Evolutionary conservation across 2,329 filamentous ascomycete genomes (phyloP), one percentile per base, ranked within the genome.

Genomic region (Neobulgaria alba): DNA sequence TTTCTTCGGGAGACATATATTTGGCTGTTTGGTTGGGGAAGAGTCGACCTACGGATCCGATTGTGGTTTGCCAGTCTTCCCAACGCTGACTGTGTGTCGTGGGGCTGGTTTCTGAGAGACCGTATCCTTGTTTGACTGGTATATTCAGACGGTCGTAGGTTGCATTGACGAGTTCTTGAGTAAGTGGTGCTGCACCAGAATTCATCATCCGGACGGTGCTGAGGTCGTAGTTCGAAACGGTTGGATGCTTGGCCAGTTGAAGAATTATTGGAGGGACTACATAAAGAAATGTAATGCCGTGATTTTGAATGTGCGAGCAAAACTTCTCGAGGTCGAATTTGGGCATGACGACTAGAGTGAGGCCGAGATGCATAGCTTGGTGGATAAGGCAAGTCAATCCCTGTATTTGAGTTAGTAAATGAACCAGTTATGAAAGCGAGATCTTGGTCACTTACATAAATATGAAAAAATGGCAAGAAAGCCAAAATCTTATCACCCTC

Each of bases 61-160:
- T 79, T 34, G 75, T 77, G 36, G 72, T 77, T 47, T 77, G 67
- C 86, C 88, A 95, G 51, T 86, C 80, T 26, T 77, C 74, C 68
- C 85, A 81, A 5, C 72, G 66, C 62, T 88, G 85, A 8, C 77
- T 76, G 52, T 87, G 81, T 0, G 85, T 85, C 1, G 79, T 82
- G 0, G 89, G 88, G 18, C 81, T 81, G 10, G 87, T 93, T 66
- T 96, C 90, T 4, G 80, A 87, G 4, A 96, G 71, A 0, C 90
- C 90, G 57, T 95, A 96, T 14, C 85, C 89, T 64, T 96, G 90
- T 68, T 95, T 95, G 46, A 95, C 78, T 2, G 82, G 81, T 15
- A 93, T 71, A 38, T 78, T 78, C 43, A 92, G 75, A 5, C 88
- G 77, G 15, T 74, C 63, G 68, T 85, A 85, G 3, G 92, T 75